Evolutionary conservation across 2,329 filamentous ascomycete genomes (phyloP).

Genomic region (Penicillium brevicompactum): DNA sequence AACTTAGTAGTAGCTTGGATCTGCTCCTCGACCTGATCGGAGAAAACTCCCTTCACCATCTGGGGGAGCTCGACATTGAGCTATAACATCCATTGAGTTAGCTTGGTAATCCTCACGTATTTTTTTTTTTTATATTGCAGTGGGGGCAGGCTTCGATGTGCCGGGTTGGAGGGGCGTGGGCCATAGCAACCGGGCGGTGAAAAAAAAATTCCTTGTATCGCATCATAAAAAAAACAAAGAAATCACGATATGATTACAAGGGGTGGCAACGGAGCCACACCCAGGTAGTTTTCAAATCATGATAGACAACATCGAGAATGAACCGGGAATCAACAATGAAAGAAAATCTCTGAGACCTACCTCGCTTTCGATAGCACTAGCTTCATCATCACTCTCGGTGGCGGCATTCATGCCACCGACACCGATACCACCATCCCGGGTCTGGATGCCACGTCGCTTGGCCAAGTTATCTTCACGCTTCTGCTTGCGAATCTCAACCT

Average conservation of each 20-base stretch:
- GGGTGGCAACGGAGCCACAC: background rate
- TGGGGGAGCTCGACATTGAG: slow-evolving; percentile 96
- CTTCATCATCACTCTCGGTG: slow-evolving; percentile 96
- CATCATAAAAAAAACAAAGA: slow-evolving; percentile 32
- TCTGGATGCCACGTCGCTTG: slow-evolving; percentile 92
- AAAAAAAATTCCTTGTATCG: slow-evolving; percentile 35
- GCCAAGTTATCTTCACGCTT: slow-evolving; percentile 99
- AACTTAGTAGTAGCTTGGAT: slow-evolving; percentile 98
- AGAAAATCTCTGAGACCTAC: slow-evolving; percentile 59
- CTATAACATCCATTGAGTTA: slow-evolving; percentile 53
- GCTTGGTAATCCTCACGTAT: slow-evolving; percentile 19
- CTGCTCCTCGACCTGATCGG: slow-evolving; percentile 96
- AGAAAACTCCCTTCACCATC: slow-evolving; percentile 98
- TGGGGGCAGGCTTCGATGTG: slow-evolving; percentile 19
- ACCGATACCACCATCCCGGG: slow-evolving; percentile 66
- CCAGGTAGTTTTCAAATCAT: background rate
- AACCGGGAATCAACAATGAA: slow-evolving; percentile 16
- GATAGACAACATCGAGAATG: slow-evolving; percentile 3
- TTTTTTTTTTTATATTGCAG: slow-evolving; percentile 13
- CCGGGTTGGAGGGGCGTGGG: slow-evolving; percentile 26
- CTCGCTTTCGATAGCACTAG: slow-evolving; percentile 91
- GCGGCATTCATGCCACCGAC: slow-evolving; percentile 73
- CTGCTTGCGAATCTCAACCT: slow-evolving; percentile 97
- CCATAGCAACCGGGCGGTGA: slow-evolving; percentile 39
- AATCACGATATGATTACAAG: background rate